Evolutionary conservation across 306 rosid genomes (phyloP).

Genomic region (Comarum palustre): DNA sequence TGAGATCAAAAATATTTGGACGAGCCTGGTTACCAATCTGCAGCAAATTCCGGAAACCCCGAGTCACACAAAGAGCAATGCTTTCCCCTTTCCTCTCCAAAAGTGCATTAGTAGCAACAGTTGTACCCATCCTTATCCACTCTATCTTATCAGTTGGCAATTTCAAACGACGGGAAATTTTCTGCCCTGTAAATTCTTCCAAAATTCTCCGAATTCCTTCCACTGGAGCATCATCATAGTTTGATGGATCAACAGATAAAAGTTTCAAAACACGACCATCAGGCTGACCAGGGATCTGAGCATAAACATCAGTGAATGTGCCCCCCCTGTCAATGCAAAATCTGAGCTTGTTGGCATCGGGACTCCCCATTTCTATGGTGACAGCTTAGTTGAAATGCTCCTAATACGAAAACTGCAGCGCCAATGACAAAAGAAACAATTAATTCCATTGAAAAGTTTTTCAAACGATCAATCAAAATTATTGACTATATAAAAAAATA

Average conservation of each 20-base stretch:
- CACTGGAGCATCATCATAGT: constrained; percentile 88
- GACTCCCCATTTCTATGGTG: constrained; percentile 36
- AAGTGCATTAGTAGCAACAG: constrained; percentile 94
- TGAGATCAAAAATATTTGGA: constrained; percentile 79
- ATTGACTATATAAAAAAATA: neutral
- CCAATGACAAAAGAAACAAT: neutral
- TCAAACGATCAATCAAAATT: neutral
- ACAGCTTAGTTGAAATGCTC: constrained; percentile 9
- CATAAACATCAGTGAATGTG: constrained; percentile 88
- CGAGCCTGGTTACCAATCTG: constrained; percentile 97
- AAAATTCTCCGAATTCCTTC: constrained; percentile 87
- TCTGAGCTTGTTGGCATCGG: constrained; percentile 52
- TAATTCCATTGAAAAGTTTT: neutral
- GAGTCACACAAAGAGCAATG: constrained; percentile 87
- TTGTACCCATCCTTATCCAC: constrained; percentile 99
- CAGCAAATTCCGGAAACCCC: constrained; percentile 78
- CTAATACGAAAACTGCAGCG: neutral
- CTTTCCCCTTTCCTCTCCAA: constrained; percentile 85
- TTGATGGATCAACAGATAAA: constrained; percentile 80
- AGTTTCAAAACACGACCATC: constrained; percentile 80
- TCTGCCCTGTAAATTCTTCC: constrained; percentile 55
- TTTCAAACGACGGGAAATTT: constrained; percentile 52
- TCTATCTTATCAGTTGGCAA: constrained; percentile 84
- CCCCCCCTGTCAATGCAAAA: constrained; percentile 96
- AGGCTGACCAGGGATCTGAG: constrained; percentile 68